Evolutionary conservation across 1,284 basidiomycete species (phyloP).

Genomic region (Spongiforma sp.): DNA sequence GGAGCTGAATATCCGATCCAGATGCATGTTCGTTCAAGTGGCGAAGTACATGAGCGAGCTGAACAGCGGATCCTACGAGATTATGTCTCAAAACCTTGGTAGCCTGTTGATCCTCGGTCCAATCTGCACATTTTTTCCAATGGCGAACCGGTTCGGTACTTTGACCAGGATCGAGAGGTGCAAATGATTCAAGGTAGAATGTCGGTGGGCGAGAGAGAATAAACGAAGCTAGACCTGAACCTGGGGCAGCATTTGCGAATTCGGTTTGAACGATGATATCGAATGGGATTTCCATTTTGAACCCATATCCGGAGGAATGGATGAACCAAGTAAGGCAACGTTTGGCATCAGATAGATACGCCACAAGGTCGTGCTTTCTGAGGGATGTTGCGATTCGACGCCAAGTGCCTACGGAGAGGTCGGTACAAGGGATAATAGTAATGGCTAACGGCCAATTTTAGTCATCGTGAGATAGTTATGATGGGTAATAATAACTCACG

Average conservation of each 20-base stretch:
- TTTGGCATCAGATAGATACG: slow-evolving; percentile 70
- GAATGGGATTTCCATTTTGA: slow-evolving; percentile 86
- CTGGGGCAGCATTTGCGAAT: slow-evolving; percentile 60
- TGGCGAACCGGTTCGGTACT: slow-evolving; percentile 42
- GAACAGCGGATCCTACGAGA: slow-evolving; percentile 65
- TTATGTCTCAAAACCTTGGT: slow-evolving; percentile 68
- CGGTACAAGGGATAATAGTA: slow-evolving; percentile 74
- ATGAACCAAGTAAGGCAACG: slow-evolving; percentile 79
- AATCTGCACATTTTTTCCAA: slow-evolving; percentile 75
- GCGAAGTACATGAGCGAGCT: slow-evolving; percentile 62
- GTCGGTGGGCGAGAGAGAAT: slow-evolving; percentile 65
- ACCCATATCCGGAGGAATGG: slow-evolving; percentile 68
- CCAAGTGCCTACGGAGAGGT: slow-evolving; percentile 78
- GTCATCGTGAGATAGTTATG: slow-evolving; percentile 10
- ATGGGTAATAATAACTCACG: slow-evolving; percentile 47
- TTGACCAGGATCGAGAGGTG: slow-evolving; percentile 34
- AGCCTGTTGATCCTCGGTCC: slow-evolving; percentile 80
- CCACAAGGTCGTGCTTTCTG: slow-evolving; percentile 68
- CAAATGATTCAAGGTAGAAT: slow-evolving; percentile 65
- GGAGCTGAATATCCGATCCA: slow-evolving; percentile 45
- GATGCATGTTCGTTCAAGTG: slow-evolving; percentile 47
- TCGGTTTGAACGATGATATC: slow-evolving; percentile 61
- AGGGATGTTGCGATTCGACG: slow-evolving; percentile 64
- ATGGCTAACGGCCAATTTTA: slow-evolving; percentile 53
- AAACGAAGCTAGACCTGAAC: slow-evolving; percentile 64